These are phyloP conservation scores for Ogataea saltuana DNA, from an alignment of 805 yeast species.

Conservation along the genomic window DNA sequence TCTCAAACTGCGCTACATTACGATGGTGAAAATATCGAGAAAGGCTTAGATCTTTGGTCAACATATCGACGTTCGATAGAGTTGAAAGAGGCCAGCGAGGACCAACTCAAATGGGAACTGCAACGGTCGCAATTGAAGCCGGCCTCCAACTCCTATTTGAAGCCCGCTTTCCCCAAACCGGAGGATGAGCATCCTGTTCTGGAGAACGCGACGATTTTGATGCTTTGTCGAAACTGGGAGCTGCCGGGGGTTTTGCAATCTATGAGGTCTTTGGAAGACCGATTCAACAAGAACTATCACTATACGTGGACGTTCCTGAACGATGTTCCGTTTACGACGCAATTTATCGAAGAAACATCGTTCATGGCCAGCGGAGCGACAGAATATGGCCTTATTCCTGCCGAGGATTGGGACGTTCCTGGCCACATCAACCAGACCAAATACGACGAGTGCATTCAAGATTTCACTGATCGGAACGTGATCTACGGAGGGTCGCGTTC, in stretches of 20 bases:
- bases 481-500: slow-evolving; percentile 66
- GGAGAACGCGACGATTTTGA: slow-evolving; percentile 86
- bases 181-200: slow-evolving; percentile 19
- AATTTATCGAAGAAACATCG: slow-evolving; percentile 60
- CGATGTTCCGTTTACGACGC: slow-evolving; percentile 66
- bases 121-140: slow-evolving; percentile 34
- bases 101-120: slow-evolving; percentile 14
- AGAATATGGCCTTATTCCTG: slow-evolving; percentile 65
- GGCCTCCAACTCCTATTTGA: slow-evolving; percentile 42
- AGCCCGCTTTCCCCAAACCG: slow-evolving; percentile 28
- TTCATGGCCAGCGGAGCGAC: slow-evolving; percentile 68
- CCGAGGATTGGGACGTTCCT: slow-evolving; percentile 79
- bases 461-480: slow-evolving; percentile 48
- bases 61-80: slow-evolving; percentile 18
- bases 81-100: slow-evolving; percentile 8
- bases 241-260: slow-evolving; percentile 69
- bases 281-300: slow-evolving; percentile 64
- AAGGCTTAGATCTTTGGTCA: slow-evolving; percentile 10
- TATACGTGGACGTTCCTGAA: slow-evolving; percentile 82
- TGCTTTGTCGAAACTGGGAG: slow-evolving; percentile 86
- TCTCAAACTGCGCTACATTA: neutral
- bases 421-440: slow-evolving; percentile 60
- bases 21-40: neutral
- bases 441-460: slow-evolving; percentile 47
- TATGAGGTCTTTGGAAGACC: slow-evolving; percentile 76